Percentiles rank a stretch among this genome's conserved stretches.
These are phyloP conservation scores for Phanerodontia chrysosporium DNA, from an alignment of 768 basidiomycete genomes.

Conservation along the genomic window DNA sequence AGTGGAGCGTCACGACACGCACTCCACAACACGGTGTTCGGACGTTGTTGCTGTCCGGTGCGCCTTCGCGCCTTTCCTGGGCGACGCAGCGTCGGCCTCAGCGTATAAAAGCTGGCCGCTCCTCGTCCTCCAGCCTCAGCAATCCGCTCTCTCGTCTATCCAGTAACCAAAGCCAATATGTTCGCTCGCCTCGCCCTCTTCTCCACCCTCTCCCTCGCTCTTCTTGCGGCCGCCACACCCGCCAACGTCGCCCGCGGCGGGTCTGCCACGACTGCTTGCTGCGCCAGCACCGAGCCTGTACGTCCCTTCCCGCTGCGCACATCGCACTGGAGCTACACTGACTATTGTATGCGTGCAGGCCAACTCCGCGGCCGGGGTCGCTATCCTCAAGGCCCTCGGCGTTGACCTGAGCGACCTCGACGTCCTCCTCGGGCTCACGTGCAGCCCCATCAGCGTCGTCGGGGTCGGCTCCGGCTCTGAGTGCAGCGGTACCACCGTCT, in stretches of 20 bases:
- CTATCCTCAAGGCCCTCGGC: constrained; percentile 7
- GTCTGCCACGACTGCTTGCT: constrained; percentile 5
- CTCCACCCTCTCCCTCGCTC: neutral
- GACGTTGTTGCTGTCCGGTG: too few species aligned
- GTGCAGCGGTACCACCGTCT: constrained; percentile 11
- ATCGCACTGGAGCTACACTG: neutral
- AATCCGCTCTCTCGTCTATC: neutral
- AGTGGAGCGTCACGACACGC: too few species aligned
- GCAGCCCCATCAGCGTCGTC: constrained; percentile 15
- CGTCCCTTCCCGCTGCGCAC: neutral
- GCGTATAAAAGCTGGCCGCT: neutral
- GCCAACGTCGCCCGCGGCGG: neutral
- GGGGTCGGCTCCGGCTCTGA: constrained; percentile 13
- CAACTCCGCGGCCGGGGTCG: neutral
- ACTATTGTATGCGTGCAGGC: neutral
- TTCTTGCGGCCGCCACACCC: constrained; percentile 9
- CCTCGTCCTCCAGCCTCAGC: neutral
- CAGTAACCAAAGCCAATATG: neutral
- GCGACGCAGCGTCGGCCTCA: too few species aligned
- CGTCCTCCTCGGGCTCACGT: constrained; percentile 18
- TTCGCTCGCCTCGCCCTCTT: constrained; percentile 5
- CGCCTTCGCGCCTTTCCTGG: too few species aligned
- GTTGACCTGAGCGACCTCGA: constrained; percentile 9
- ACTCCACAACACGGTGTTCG: too few species aligned
- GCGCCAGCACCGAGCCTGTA: constrained; percentile 5